Evolutionary conservation across 306 rosid genomes (phyloP), one percentile per base, ranked within the genome.

Genomic region (Ormosia emarginata): DNA sequence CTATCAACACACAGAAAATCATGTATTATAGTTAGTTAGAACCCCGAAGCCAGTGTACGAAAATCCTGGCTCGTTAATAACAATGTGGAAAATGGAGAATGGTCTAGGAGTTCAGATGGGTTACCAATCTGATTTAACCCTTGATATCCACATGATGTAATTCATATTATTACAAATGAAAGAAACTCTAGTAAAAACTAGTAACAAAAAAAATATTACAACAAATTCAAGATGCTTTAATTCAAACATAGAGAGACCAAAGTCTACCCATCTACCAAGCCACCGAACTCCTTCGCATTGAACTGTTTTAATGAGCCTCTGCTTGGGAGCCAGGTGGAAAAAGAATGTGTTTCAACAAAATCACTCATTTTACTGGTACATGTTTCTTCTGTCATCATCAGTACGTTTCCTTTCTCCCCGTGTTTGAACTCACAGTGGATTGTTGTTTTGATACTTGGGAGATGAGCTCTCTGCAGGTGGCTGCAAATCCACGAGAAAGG

Each of bases 401-500:
- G 17, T 32, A 58, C 8, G 37, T 37, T 64, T 39, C 40, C 46
- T 14, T 65, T 34, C 39, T 32, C 6, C 36, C 7, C n/a, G 13
- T 0, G 7, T 47, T 58, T 44, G 67, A 63, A 41, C 12, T 82
- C 30, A 56, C 47, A n/a, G 8, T 72, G 30, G 34, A 56, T 17
- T 53, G 36, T 46, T 67, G 61, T 46, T 70, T 73, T 69, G 78
- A 67, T 64, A 32, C 8, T 63, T 67, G 36, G 50, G 47, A 44
- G 82, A 72, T 56, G 80, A 50, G 50, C 24, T 64, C 24, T 13
- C 79, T 8, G 43, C 71, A 39, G 85, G 82, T 57, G 59, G 44
- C 78, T 53, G 80, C 29, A 59, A 75, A 75, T 83, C 86, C 30
- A 87, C 32, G 12, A 94, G 87, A 78, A 89, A 94, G 13, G 90